Evolutionary conservation across 805 yeast genomes (phyloP).

Genomic region (Starmerella roubikii): DNA sequence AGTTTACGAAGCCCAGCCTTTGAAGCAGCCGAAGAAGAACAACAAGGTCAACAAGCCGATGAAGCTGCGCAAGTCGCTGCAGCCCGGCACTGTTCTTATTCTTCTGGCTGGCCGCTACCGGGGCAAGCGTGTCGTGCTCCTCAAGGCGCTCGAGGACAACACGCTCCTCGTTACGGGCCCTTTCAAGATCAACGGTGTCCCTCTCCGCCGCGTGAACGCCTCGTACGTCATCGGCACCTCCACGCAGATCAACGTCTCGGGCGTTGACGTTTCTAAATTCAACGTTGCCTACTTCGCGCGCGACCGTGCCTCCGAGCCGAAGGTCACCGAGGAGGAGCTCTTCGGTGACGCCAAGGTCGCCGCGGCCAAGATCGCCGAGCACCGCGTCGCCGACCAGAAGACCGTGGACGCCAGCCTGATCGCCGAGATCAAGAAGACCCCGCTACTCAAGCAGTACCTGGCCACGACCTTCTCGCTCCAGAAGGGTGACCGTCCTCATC

Average conservation of each 20-base stretch:
- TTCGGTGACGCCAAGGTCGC: constrained; percentile 67
- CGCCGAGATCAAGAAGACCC: constrained; percentile 92
- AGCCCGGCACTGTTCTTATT: constrained; percentile 96
- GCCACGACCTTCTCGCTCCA: constrained; percentile 91
- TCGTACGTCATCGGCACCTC: constrained; percentile 98
- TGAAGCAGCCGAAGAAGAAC: constrained; percentile 69
- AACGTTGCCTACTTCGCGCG: constrained; percentile 91
- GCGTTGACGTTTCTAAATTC: constrained; percentile 71
- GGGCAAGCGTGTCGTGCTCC: constrained; percentile 98
- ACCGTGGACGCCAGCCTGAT: constrained; percentile 81
- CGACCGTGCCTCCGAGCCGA: constrained; percentile 71
- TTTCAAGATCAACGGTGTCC: constrained; percentile 99
- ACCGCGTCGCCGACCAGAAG: constrained; percentile 95
- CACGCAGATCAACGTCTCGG: constrained; percentile 68
- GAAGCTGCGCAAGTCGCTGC: constrained; percentile 87
- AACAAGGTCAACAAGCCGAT: constrained; percentile 90
- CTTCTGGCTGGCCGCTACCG: constrained; percentile 98
- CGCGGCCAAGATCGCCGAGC: constrained; percentile 80
- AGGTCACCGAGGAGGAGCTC: constrained; percentile 74
- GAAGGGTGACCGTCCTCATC: constrained; percentile 97
- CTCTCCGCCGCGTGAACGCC: constrained; percentile 97
- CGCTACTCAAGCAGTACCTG: constrained; percentile 92
- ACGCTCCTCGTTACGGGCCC: constrained; percentile 96
- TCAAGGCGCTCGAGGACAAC: constrained; percentile 95
- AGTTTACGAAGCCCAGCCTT: constrained; percentile 82